Evolutionary conservation across 164 flowering plant species (phyloP).

Genomic region (Dillenia suffruticosa): DNA sequence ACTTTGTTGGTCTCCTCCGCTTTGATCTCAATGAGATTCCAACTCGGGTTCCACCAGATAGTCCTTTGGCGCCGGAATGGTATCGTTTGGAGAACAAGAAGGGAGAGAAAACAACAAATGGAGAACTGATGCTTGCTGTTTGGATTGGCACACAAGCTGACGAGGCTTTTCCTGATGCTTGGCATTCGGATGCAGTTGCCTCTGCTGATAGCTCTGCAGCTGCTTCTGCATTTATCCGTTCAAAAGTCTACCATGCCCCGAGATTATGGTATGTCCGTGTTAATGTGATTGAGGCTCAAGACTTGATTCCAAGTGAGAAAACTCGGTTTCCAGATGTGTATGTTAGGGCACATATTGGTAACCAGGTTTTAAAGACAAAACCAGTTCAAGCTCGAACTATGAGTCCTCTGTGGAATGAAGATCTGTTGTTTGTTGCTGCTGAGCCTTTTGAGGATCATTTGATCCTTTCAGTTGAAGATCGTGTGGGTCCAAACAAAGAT

Average conservation of each 20-base stretch:
- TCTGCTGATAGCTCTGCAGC: conserved; percentile 19
- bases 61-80: conserved; percentile 77
- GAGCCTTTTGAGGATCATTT: conserved; percentile 69
- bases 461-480: conserved; percentile 45
- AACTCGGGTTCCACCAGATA: conserved; percentile 61
- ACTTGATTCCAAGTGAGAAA: conserved; percentile 35
- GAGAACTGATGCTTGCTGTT: no score
- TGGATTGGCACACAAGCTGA: no score
- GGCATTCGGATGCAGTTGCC: conserved; percentile 52
- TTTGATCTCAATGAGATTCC: conserved; percentile 61
- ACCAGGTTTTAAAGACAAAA: conserved; percentile 38
- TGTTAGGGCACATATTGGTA: conserved; percentile 55
- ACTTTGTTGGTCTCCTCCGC: conserved; percentile 40
- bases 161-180: conserved; percentile 21
- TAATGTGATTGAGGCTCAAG: conserved; percentile 57
- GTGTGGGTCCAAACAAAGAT: conserved; percentile 37
- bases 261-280: conserved; percentile 66
- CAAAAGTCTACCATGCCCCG: conserved; percentile 69
- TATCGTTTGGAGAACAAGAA: conserved; percentile 47
- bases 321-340: conserved; percentile 36
- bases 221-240: conserved; percentile 32
- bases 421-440: conserved; percentile 63
- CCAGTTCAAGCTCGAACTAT: conserved; percentile 30
- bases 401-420: conserved; percentile 55
- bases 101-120: conserved; percentile 29